A percentile compares a stretch with the other conserved stretches of the same genome.
Evolutionary conservation across 345 rosid species (phyloP).

Genomic region (Populus simonii): DNA sequence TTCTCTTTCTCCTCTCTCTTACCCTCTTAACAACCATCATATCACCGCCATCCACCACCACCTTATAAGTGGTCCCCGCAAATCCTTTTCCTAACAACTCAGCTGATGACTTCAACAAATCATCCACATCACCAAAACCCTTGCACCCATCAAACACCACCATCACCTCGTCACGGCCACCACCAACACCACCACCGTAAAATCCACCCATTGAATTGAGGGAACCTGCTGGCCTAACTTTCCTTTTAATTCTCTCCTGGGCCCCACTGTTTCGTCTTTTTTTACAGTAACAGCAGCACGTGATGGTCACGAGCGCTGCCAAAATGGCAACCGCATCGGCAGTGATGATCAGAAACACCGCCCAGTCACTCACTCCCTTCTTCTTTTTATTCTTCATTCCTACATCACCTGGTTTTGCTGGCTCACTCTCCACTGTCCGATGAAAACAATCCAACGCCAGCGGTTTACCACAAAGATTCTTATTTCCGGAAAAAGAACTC

Average conservation of each 20-base stretch:
- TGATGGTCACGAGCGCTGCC: constrained; percentile 14
- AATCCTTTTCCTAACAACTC: constrained; percentile 48
- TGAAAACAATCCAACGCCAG: constrained; percentile 25
- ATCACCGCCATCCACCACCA: constrained; percentile 32
- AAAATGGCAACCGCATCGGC: constrained; percentile 23
- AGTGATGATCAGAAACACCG: constrained; percentile 19
- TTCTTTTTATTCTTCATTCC: neutral
- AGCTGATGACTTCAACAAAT: constrained; percentile 44
- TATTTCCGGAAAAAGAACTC: constrained; percentile 36
- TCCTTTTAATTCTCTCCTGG: neutral
- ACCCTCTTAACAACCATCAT: constrained; percentile 46
- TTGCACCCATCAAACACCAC: constrained; percentile 42
- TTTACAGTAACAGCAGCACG: constrained; percentile 29
- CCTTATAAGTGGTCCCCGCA: constrained; percentile 43
- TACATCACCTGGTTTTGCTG: neutral
- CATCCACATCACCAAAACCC: constrained; percentile 27
- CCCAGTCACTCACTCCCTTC: constrained; percentile 1
- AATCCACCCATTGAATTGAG: constrained; percentile 5
- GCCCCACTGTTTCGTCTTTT: constrained; percentile 3
- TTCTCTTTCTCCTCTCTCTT: constrained; percentile 27
- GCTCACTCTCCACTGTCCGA: constrained; percentile 8
- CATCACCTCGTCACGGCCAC: constrained; percentile 20
- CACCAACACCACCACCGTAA: neutral
- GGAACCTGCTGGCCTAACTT: constrained; percentile 1
- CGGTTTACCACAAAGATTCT: constrained; percentile 39